Evolutionary conservation across 208 protist genomes (phyloP).

Genomic region (Leptomonas pyrrhocoris): DNA sequence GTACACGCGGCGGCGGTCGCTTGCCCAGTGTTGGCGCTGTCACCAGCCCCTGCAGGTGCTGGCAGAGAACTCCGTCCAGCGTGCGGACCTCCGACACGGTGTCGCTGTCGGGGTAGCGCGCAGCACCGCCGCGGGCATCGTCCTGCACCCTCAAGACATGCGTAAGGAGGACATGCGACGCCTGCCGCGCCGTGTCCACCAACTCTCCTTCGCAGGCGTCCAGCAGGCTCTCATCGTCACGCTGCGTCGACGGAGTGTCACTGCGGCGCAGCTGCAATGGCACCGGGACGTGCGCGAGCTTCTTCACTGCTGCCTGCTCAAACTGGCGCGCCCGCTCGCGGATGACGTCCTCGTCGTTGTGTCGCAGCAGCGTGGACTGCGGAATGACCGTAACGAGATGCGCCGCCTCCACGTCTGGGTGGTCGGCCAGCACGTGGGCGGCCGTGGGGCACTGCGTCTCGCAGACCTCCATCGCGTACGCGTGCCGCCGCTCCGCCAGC

Average conservation of each 20-base stretch:
- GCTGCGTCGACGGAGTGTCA: neutral
- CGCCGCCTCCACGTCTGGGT: slow-evolving; percentile 17
- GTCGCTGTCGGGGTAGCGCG: slow-evolving; percentile 11
- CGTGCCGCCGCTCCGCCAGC: neutral
- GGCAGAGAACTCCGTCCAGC: slow-evolving; percentile 28
- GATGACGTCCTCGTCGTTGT: slow-evolving; percentile 72
- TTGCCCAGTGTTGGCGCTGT: neutral
- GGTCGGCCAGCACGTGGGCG: slow-evolving; percentile 28
- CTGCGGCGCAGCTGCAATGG: slow-evolving; percentile 18
- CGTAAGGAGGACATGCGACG: slow-evolving; percentile 36
- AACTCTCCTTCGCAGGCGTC: slow-evolving; percentile 41
- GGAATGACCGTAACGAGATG: slow-evolving; percentile 59
- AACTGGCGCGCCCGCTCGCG: slow-evolving; percentile 62
- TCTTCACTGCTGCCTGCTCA: slow-evolving; percentile 29
- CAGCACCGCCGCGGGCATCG: neutral
- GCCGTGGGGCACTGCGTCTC: slow-evolving; percentile 39
- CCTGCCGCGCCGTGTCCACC: slow-evolving; percentile 36
- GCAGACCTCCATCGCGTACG: slow-evolving; percentile 29
- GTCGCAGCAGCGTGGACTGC: slow-evolving; percentile 68
- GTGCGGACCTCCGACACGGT: slow-evolving; percentile 32
- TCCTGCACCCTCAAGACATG: slow-evolving; percentile 24
- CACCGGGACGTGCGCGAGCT: slow-evolving; percentile 21
- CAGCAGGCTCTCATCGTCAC: slow-evolving; percentile 24
- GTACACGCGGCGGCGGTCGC: slow-evolving; percentile 18
- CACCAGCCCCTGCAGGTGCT: slow-evolving; percentile 24